Evolutionary conservation across 2,329 filamentous ascomycete genomes (phyloP).

Genomic region (Bertia moriformis): DNA sequence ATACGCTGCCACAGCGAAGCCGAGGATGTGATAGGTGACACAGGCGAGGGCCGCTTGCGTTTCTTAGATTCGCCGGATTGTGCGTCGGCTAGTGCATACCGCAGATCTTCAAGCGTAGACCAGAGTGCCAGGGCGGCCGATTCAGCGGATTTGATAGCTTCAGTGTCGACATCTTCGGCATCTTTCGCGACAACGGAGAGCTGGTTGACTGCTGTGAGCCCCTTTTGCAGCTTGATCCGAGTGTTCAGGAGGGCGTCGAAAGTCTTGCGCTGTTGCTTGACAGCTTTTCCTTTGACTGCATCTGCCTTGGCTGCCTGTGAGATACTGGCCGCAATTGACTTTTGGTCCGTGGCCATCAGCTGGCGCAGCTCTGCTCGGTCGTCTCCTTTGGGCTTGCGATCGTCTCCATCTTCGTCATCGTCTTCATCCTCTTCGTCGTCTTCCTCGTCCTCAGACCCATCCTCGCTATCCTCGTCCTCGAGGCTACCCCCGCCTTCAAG

Average conservation of each 20-base stretch:
- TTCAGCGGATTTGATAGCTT: conserved; percentile 64
- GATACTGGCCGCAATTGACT: conserved; percentile 45
- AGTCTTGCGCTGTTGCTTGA: conserved; percentile 69
- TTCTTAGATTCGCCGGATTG: conserved; percentile 37
- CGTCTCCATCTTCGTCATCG: conserved; percentile 10
- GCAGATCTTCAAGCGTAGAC: conserved; percentile 62
- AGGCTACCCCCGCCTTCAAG: neutral
- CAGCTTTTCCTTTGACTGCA: conserved; percentile 69
- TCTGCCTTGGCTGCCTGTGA: conserved; percentile 59
- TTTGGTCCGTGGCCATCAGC: conserved; percentile 30
- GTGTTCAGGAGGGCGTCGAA: conserved; percentile 84
- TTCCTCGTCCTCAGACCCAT: conserved; percentile 7
- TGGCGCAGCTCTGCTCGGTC: neutral
- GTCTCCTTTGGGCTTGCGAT: conserved; percentile 1
- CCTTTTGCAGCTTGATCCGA: conserved; percentile 86
- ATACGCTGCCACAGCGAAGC: conserved; percentile 62
- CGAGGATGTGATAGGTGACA: conserved; percentile 40
- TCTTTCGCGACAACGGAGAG: conserved; percentile 33
- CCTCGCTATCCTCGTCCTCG: neutral
- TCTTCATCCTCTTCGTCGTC: conserved; percentile 16
- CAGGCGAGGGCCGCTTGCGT: conserved; percentile 30
- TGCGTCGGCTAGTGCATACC: conserved; percentile 33
- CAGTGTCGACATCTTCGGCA: conserved; percentile 22
- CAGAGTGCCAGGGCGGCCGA: conserved; percentile 73
- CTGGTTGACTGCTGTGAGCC: conserved; percentile 68